Conservation (phyloP, 805 yeast species). For the Cyberlindnera nakhonratchasimensis region DNA sequence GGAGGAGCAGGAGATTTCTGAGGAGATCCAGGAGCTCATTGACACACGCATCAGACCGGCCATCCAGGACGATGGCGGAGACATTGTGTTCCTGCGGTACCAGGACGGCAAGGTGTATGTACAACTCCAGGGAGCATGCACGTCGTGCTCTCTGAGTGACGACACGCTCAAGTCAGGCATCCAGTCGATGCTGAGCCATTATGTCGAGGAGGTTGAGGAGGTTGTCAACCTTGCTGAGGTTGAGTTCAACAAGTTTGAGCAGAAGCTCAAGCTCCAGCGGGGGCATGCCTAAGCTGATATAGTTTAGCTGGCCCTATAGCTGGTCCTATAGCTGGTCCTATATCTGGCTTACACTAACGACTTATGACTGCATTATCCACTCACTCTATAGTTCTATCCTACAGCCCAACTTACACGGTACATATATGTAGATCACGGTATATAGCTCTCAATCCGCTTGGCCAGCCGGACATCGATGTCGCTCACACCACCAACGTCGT, state of each 20-base stretch:
- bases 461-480: constrained; percentile 60
- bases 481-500: constrained; percentile 55
- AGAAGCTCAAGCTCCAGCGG: constrained; percentile 21
- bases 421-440: no score
- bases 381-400: constrained; percentile 8
- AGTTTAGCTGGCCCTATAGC: not conserved
- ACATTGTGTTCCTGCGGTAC: constrained; percentile 82
- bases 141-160: constrained; percentile 85
- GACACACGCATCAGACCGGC: constrained; percentile 97
- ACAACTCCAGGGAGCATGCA: constrained; percentile 93
- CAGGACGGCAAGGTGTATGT: constrained; percentile 84
- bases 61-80: constrained; percentile 98
- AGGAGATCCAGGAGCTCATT: constrained; percentile 87
- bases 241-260: constrained; percentile 30
- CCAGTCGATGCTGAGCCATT: constrained; percentile 95
- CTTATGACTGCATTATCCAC: not conserved
- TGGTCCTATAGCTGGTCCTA: not conserved
- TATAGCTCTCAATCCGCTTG: constrained; percentile 39
- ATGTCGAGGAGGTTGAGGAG: constrained; percentile 89
- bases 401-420: no score
- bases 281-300: constrained; percentile 18
- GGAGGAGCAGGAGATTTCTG: constrained; percentile 75
- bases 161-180: constrained; percentile 94
- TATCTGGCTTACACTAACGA: not conserved
- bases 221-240: constrained; percentile 45